Conservation (phyloP, 2,329 filamentous ascomycete species). For the Aspergillus transmontanensis region DNA sequence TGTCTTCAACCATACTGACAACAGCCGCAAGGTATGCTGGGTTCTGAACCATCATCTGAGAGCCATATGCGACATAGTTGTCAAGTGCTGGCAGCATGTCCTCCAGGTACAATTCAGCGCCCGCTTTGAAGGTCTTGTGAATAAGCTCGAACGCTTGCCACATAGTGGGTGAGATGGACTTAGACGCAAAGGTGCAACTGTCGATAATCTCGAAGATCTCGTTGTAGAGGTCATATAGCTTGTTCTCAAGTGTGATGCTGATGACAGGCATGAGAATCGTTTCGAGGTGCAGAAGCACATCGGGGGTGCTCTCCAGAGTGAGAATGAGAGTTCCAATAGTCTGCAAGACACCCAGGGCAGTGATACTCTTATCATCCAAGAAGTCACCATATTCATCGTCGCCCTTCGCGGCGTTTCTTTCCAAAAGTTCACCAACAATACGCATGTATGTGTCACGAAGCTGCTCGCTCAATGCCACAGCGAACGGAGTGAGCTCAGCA, state of each 20-base stretch:
- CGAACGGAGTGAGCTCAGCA: slow-evolving; percentile 94
- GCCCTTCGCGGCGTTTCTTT: slow-evolving; percentile 76
- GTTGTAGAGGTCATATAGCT: slow-evolving; percentile 96
- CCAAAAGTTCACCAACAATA: slow-evolving; percentile 87
- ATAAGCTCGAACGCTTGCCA: slow-evolving; percentile 98
- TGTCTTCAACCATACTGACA: slow-evolving; percentile 90
- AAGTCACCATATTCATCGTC: slow-evolving; percentile 88
- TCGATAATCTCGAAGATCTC: slow-evolving; percentile 99
- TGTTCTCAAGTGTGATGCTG: slow-evolving; percentile 93
- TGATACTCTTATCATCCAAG: slow-evolving; percentile 97
- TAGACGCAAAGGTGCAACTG: slow-evolving; percentile 97
- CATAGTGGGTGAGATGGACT: slow-evolving; percentile 94
- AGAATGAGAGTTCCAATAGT: slow-evolving; percentile 97
- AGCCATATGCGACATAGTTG: slow-evolving; percentile 95
- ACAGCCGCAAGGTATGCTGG: slow-evolving; percentile 85
- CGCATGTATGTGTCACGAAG: slow-evolving; percentile 93
- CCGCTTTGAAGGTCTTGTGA: slow-evolving; percentile 94
- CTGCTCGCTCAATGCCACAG: slow-evolving; percentile 93
- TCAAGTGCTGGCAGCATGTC: slow-evolving; percentile 98
- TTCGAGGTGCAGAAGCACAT: slow-evolving; percentile 91
- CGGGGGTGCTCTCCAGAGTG: slow-evolving; percentile 93
- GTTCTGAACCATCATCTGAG: slow-evolving; percentile 76
- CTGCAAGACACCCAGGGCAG: slow-evolving; percentile 90
- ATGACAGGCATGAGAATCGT: slow-evolving; percentile 97
- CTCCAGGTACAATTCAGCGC: slow-evolving; percentile 94